Conservation (phyloP, 108 stramenopile species). For the Cyclostephanos invisitatus region DNA sequence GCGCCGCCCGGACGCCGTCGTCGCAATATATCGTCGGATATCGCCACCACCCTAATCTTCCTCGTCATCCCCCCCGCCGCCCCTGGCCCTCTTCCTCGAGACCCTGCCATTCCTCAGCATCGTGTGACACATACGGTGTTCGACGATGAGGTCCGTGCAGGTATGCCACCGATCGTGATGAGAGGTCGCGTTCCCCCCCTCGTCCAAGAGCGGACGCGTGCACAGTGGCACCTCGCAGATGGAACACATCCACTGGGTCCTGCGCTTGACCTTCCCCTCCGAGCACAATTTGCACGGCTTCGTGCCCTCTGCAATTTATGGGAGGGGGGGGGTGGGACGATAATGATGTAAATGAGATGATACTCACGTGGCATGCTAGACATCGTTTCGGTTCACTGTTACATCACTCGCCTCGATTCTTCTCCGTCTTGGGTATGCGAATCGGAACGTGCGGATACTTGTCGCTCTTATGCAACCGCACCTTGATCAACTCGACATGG, state of each 20-base stretch:
- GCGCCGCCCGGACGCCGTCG: too few species aligned
- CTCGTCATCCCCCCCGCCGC: too few species aligned
- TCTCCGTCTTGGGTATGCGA: slow-evolving; percentile 21
- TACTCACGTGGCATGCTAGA: not conserved
- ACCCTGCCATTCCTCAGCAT: slow-evolving; percentile 34
- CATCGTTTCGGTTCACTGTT: not conserved
- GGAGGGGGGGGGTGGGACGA: not conserved
- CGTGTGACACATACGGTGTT: slow-evolving; percentile 23
- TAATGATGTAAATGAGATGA: not conserved
- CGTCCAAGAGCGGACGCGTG: slow-evolving; percentile 21
- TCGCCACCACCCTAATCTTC: too few species aligned
- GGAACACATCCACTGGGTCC: slow-evolving; percentile 31
- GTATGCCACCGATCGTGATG: slow-evolving; percentile 39
- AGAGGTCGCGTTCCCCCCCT: slow-evolving; percentile 9
- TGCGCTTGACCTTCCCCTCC: slow-evolving; percentile 24
- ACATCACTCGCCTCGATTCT: slow-evolving; percentile 7
- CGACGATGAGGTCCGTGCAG: slow-evolving; percentile 17
- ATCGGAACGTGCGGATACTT: slow-evolving; percentile 18
- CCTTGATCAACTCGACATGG: slow-evolving; percentile 28
- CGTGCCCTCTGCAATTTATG: slow-evolving; percentile 22
- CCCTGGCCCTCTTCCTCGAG: slow-evolving; percentile 20
- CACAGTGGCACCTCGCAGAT: slow-evolving; percentile 23
- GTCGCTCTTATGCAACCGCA: slow-evolving; percentile 21
- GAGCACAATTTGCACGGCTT: slow-evolving; percentile 30
- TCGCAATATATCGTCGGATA: too few species aligned